Conservation (phyloP, 139 green algal species). For the Chlamydomonas sphaeroides region DNA sequence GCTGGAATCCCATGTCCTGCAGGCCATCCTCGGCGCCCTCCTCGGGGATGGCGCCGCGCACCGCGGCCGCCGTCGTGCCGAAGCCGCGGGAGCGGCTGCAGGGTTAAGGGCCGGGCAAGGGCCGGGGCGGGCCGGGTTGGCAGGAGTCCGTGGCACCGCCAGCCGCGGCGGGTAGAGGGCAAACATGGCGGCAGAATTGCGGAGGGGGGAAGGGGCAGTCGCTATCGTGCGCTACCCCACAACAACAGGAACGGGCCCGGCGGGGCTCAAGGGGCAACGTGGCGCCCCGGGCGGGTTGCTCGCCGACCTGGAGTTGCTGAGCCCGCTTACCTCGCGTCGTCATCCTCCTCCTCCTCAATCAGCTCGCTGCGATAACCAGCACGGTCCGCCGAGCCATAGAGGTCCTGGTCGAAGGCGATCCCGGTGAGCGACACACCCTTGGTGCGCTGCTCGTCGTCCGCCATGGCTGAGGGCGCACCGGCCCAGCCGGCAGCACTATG, state of each 20-base stretch:
- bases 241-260: too few species aligned
- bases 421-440: slow-evolving; percentile 40
- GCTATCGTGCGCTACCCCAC: too few species aligned
- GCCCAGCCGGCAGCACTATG: too few species aligned
- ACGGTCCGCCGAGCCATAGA: slow-evolving; percentile 46
- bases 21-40: slow-evolving; percentile 5
- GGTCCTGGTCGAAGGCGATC: slow-evolving; percentile 54
- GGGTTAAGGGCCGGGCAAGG: background rate
- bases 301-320: too few species aligned
- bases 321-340: slow-evolving; percentile 1
- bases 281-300: too few species aligned
- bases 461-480: slow-evolving; percentile 17
- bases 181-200: too few species aligned
- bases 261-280: too few species aligned
- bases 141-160: too few species aligned
- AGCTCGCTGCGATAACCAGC: slow-evolving; percentile 34
- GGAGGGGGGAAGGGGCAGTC: too few species aligned
- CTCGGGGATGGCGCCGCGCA: slow-evolving; percentile 42
- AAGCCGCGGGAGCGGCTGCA: background rate
- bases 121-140: too few species aligned
- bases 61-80: background rate
- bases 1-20: slow-evolving; percentile 26
- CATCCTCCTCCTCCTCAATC: slow-evolving; percentile 56
- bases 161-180: too few species aligned
- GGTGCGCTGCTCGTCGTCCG: slow-evolving; percentile 22